A percentile compares a stretch with the other conserved stretches of the same genome.
Conservation (phyloP, 768 basidiomycete genomes). For the Leccinum variicolor region DNA sequence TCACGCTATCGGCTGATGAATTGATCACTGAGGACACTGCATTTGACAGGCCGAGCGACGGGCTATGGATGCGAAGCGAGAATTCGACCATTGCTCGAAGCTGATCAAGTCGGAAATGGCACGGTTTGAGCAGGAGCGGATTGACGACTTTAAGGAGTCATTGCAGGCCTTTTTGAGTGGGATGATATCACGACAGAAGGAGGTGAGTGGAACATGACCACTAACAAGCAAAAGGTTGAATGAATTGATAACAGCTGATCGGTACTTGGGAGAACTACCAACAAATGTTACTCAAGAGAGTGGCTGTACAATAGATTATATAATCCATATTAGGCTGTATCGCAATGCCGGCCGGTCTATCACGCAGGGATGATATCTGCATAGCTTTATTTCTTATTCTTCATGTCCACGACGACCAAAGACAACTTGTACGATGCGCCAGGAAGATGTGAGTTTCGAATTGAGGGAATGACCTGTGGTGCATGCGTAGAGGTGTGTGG, state of each 20-base stretch:
- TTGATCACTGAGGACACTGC: background rate
- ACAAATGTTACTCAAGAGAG: conserved; percentile 56
- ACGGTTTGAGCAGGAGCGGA: conserved; percentile 88
- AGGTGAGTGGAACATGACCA: conserved; percentile 40
- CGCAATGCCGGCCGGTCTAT: background rate
- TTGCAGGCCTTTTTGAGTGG: conserved; percentile 83
- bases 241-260: conserved; percentile 53
- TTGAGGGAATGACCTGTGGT: conserved; percentile 91
- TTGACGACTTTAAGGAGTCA: conserved; percentile 88
- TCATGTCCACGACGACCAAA: conserved; percentile 1
- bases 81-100: conserved; percentile 86
- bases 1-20: background rate
- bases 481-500: conserved; percentile 78
- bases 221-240: background rate
- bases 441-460: conserved; percentile 71
- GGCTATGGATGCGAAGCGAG: conserved; percentile 76
- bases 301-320: conserved; percentile 2
- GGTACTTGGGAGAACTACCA: conserved; percentile 81
- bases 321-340: conserved; percentile 1
- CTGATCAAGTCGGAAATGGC: conserved; percentile 87
- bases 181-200: conserved; percentile 82
- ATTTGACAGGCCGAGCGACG: conserved; percentile 72
- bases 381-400: background rate
- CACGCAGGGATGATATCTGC: background rate
- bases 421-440: conserved; percentile 15